Percentiles rank a stretch among this genome's conserved stretches.
These are phyloP conservation scores for Hypsizygus marmoreus DNA, from an alignment of 768 basidiomycete genomes.

Conservation along the genomic window DNA sequence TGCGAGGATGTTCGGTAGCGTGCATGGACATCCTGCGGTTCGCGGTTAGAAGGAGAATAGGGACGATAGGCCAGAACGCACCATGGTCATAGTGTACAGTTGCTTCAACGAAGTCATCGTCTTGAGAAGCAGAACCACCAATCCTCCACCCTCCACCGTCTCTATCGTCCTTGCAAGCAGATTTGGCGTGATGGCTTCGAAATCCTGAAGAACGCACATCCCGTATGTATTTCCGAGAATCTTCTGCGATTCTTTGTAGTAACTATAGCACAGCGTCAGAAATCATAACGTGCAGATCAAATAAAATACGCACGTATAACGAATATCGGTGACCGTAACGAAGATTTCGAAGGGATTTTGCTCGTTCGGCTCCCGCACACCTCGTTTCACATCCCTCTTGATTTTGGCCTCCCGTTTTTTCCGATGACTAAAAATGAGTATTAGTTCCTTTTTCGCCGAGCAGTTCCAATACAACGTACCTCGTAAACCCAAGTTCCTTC, in stretches of 20 bases:
- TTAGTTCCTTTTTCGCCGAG: no score
- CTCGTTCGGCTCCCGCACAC: constrained; percentile 91
- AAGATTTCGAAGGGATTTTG: constrained; percentile 99
- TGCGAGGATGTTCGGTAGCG: constrained; percentile 93
- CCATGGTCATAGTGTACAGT: constrained; percentile 89
- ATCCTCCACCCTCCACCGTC: constrained; percentile 94
- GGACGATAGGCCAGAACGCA: constrained; percentile 22
- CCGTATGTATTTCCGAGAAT: constrained; percentile 97
- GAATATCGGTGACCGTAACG: constrained; percentile 97
- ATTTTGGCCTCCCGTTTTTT: constrained; percentile 98
- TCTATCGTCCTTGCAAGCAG: constrained; percentile 95
- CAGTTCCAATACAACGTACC: no score
- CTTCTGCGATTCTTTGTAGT: constrained; percentile 98
- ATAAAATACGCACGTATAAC: constrained; percentile 80
- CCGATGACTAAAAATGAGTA: constrained; percentile 79
- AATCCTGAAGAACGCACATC: constrained; percentile 96
- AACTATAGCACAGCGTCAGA: constrained; percentile 55
- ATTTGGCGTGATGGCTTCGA: constrained; percentile 98
- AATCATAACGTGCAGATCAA: no score
- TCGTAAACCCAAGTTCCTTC: constrained; percentile 96
- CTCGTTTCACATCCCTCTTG: constrained; percentile 93
- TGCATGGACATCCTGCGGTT: constrained; percentile 86
- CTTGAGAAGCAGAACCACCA: constrained; percentile 87
- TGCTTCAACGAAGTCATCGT: constrained; percentile 94
- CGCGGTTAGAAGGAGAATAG: neutral